Base-by-base conservation (phyloP, 163 green algal genomes). In the Chlamydomonas reinhardtii region DNA sequence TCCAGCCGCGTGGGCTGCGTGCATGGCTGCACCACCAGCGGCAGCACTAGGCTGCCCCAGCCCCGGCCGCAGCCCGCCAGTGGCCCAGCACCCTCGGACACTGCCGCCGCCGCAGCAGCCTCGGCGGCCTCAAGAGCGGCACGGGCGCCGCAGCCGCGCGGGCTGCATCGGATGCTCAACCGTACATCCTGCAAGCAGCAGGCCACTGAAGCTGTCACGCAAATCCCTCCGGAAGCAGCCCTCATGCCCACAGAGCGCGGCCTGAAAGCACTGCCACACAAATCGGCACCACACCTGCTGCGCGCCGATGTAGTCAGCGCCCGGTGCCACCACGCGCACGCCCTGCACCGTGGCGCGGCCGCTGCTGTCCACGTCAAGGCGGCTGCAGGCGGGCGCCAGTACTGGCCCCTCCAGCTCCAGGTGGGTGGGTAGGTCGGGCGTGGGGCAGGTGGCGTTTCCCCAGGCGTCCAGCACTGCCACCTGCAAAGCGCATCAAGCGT, bases 391-490 rank as follows among this genome's bases (percentile, higher is more conserved):
- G 0, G 91, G 87, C 0, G 88, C 72, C 27, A 93, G 66, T 22
- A 75, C 85, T 0, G 74, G 52, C 68, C 89, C 92, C 17, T 84
- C 70, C 15, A 94, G 56, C 32, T 73, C 17, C 37, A 96, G 39
- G 5, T 66, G 61, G 62, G 89, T 91, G 14, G 64, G 73, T 74
- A 96, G 74, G 65, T 92, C 83, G 5, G 83, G 25, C 0, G 65
- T 77, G 54, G 91, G 88, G 31, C 71, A 76, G 16, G 92, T 94
- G 39, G 82, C 20, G 80, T 95, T 95, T 73, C 91, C 91, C 93
- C 93, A 96, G 0, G 82, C 77, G 75, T 96, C 94, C 48, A 94
- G 35, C 2, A 84, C 81, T 27, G 82, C 78, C 32, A 95, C 90
- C 61, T 89, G 82, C 32, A 71, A 39, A n/a, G n/a, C n/a, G 39